These are phyloP conservation scores for Eucalyptus melliodora DNA, from an alignment of 345 rosid species.

Conservation along the genomic window DNA sequence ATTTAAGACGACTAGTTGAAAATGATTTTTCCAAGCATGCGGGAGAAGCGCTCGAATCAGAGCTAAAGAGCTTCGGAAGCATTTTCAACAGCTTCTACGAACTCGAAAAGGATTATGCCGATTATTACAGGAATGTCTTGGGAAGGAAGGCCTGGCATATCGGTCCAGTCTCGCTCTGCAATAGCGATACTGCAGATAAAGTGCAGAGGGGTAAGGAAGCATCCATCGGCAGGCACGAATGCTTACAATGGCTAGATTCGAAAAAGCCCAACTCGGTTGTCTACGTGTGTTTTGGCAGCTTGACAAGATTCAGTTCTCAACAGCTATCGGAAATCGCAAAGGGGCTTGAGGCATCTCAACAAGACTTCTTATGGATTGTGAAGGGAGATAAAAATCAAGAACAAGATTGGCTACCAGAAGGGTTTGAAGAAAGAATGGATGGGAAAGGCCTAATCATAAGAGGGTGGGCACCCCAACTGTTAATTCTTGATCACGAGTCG, in stretches of 20 bases:
- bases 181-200: slow-evolving; percentile 3
- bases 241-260: slow-evolving; percentile 25
- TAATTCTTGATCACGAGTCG: slow-evolving; percentile 10
- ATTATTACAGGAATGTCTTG: slow-evolving; percentile 9
- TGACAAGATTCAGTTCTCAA: slow-evolving; percentile 10
- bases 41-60: not conserved
- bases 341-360: slow-evolving; percentile 4
- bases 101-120: slow-evolving; percentile 28
- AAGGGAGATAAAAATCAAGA: not conserved
- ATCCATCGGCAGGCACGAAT: not conserved
- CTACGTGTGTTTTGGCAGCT: slow-evolving; percentile 38
- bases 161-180: slow-evolving; percentile 31
- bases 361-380: slow-evolving; percentile 1
- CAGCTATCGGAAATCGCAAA: slow-evolving; percentile 6
- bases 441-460: not conserved
- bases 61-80: slow-evolving; percentile 6
- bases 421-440: slow-evolving; percentile 13
- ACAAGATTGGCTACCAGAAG: not conserved
- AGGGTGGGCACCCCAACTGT: slow-evolving; percentile 12
- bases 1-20: not conserved
- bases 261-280: slow-evolving; percentile 32
- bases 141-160: slow-evolving; percentile 29
- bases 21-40: not conserved
- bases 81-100: slow-evolving; percentile 31
- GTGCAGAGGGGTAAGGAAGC: slow-evolving; percentile 16